Evolutionary conservation across 805 yeast genomes (phyloP).

Genomic region (Saturnispora hagleri): DNA sequence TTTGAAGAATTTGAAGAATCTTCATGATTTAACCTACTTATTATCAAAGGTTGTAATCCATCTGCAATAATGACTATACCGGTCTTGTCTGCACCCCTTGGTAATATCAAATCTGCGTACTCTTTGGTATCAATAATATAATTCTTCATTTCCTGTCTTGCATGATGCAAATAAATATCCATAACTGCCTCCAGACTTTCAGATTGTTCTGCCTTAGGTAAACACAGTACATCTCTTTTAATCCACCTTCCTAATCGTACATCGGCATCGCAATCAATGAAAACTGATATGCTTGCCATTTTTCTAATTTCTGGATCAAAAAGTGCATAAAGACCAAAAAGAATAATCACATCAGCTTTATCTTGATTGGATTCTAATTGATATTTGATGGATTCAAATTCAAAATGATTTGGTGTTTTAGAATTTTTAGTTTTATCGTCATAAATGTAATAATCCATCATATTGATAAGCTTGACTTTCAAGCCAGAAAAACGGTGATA

Average conservation of each 20-base stretch:
- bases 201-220: conserved; percentile 7
- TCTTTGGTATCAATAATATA: conserved; percentile 62
- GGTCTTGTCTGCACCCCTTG: conserved; percentile 53
- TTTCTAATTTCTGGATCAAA: conserved; percentile 49
- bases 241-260: conserved; percentile 77
- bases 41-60: conserved; percentile 41
- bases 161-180: conserved; percentile 40
- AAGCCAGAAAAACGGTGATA: conserved; percentile 13
- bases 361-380: conserved; percentile 3
- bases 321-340: conserved; percentile 76
- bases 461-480: conserved; percentile 18
- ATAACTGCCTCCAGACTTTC: conserved; percentile 29
- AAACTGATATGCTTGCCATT: conserved; percentile 57
- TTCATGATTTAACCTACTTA: conserved; percentile 9
- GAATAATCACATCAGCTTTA: conserved; percentile 32
- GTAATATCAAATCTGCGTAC: conserved; percentile 65
- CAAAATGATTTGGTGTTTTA: conserved; percentile 33
- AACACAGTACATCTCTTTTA: conserved; percentile 23
- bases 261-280: conserved; percentile 79
- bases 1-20: not conserved
- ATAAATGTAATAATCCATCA: conserved; percentile 14
- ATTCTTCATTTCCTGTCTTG: conserved; percentile 59
- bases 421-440: not conserved
- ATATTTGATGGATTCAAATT: conserved; percentile 25
- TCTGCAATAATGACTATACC: conserved; percentile 56